Evolutionary conservation across 2,329 filamentous ascomycete species (phyloP).

Genomic region (Neocucurbitaria cava): DNA sequence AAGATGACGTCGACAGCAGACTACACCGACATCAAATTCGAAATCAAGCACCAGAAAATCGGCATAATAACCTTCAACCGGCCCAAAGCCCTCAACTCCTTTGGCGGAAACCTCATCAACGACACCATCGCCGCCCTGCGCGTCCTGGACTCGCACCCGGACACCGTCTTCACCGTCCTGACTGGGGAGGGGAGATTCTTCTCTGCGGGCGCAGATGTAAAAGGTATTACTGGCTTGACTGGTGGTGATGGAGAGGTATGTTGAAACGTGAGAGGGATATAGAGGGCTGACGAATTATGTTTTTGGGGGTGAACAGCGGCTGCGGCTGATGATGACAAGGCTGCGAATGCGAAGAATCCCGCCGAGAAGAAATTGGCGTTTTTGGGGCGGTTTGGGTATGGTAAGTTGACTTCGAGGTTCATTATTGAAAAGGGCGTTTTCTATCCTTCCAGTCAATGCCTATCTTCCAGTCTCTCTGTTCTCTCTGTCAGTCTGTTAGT

Average conservation of each 20-base stretch:
- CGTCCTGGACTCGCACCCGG: slow-evolving; percentile 55
- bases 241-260: slow-evolving; percentile 9
- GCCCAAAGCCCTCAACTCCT: slow-evolving; percentile 57
- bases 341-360: slow-evolving; percentile 25
- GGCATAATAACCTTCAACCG: slow-evolving; percentile 60
- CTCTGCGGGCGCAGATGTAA: slow-evolving; percentile 58
- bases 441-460: too few species aligned
- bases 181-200: slow-evolving; percentile 61
- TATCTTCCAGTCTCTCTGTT: too few species aligned
- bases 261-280: neutral
- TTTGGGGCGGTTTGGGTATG: slow-evolving; percentile 35
- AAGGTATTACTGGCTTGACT: slow-evolving; percentile 29
- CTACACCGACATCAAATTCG: slow-evolving; percentile 54
- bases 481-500: too few species aligned
- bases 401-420: too few species aligned
- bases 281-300: neutral
- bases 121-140: slow-evolving; percentile 54
- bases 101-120: slow-evolving; percentile 54
- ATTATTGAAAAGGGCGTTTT: too few species aligned
- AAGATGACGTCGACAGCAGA: slow-evolving; percentile 37
- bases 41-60: slow-evolving; percentile 53
- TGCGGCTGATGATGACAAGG: slow-evolving; percentile 14
- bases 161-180: slow-evolving; percentile 59
- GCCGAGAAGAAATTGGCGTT: slow-evolving; percentile 45
- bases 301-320: neutral